Base-by-base conservation (phyloP, 768 basidiomycete genomes). In the Kwoniella mangroviensis region DNA sequence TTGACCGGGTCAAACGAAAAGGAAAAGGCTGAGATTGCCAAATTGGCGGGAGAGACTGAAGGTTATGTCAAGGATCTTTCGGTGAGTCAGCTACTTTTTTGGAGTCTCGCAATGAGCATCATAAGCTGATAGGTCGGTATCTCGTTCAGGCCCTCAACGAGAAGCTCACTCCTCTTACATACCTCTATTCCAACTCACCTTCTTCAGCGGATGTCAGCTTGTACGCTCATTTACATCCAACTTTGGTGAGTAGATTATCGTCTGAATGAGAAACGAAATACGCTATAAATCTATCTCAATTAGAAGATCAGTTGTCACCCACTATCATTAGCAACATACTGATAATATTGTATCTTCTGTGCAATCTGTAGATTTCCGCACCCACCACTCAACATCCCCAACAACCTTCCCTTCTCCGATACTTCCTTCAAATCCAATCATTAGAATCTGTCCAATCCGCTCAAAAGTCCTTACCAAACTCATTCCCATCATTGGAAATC, bases 391-490 rank as follows among this genome's bases (percentile, higher is more conserved):
- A 91, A 79, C 91, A 92, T 85, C 90, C 92, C 81, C 84, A 89
- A 19, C 87, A 89, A 65, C 94, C 96, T 5, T 87, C 92, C 22
- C 82, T 98, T 49, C 92, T 92, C 52, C 92, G 97, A 55, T 98
- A 96, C 86, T 96, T 98, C 81, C 91, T 95, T 84, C 93, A 98
- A 84, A 88, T 99, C 68, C 96, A 98, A 84, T 87, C 88, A 56
- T 86, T 86, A 22, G 86, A 90, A 6, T 82, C 87, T 17, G 89
- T 97, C 51, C 86, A 88, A 26, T 84, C 86, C 55, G 87, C 88
- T 2, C 75, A 79, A 53, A 67, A 74, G 41, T 42, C 73, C 26
- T 71, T 83, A 45, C 70, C 78, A 17, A 84, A 87, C 34, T 83
- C 86, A 40, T 85, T 87, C 3, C 83, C 86, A 15, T 69, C 86